A percentile compares a stretch with the other conserved stretches of the same genome.
These are phyloP conservation scores for Simplicillium sp. DNA, from an alignment of 2,329 filamentous ascomycete genomes.

Conservation along the genomic window DNA sequence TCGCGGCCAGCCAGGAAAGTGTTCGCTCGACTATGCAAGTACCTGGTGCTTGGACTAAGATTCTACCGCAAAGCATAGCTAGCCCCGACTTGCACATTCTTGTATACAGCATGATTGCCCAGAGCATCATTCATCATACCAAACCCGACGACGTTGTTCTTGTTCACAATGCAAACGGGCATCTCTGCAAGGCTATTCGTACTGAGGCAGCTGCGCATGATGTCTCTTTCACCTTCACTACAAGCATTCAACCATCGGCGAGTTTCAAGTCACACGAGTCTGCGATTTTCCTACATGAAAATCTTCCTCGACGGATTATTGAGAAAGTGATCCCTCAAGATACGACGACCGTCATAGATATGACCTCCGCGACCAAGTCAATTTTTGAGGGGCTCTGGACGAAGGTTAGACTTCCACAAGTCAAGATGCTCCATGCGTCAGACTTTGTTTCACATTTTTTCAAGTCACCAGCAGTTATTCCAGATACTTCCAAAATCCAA, in stretches of 20 bases:
- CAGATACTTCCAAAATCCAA: too few species aligned
- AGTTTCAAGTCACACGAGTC: not conserved
- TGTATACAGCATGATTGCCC: not conserved
- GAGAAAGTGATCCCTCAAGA: not conserved
- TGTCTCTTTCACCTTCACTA: not conserved
- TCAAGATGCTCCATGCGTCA: not conserved
- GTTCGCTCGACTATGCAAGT: not conserved
- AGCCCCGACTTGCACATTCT: not conserved
- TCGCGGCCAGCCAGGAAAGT: not conserved
- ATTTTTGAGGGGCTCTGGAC: not conserved
- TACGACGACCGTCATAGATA: not conserved
- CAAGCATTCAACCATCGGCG: not conserved
- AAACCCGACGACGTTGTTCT: not conserved
- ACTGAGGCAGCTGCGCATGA: not conserved
- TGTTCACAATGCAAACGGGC: not conserved
- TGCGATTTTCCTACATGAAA: not conserved
- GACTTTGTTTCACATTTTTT: too few species aligned
- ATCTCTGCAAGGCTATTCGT: not conserved
- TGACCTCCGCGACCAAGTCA: not conserved
- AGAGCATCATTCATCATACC: not conserved
- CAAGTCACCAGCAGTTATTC: too few species aligned
- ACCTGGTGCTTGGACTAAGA: not conserved
- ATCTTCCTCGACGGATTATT: not conserved
- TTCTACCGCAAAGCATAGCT: not conserved
- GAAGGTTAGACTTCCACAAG: not conserved